Evolutionary conservation across 768 basidiomycete species (phyloP), one percentile per base, ranked within the genome.

Genomic region (Hypholoma fasciculare): DNA sequence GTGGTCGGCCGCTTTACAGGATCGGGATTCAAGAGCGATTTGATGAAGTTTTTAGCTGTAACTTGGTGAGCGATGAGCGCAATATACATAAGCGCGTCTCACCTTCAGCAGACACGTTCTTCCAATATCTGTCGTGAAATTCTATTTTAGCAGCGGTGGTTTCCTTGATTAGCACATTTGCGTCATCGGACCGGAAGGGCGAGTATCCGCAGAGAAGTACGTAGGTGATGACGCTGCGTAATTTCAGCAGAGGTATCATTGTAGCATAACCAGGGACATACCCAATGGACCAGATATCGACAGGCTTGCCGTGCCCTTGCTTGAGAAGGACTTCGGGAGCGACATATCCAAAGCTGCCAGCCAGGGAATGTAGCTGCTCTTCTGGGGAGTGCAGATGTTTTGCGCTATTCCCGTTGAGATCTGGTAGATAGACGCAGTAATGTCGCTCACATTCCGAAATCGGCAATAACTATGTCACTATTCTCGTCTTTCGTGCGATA

Each of bases 81-180:
- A n/a, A n/a, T n/a, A n/a, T n/a, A n/a, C n/a, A n/a, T n/a, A n/a
- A n/a, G n/a, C n/a, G n/a, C n/a, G n/a, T n/a, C 75, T 36, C 43
- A 90, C 93, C 93, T 74, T 88, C 82, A 2, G 76, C 67, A 2
- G 91, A 92, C 39, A 96, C 83, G 58, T 96, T 97, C 72, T 85
- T 84, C 97, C 97, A 99, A 61, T 95, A 99, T 36, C 87, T 81
- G 27, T 95, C 92, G 63, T 98, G 96, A 70, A 99, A 98, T 63
- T 90, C 89, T 48, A 98, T 81, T 64, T 86, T 87, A 0, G 89
- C 95, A 38, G 82, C 84, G 0, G 86, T 88, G n/a, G 93, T 96
- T 71, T 98, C 94, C 30, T 84, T 81, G 52, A 90, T 79, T 38
- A 98, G 81, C 49, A 86, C 83, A 57, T 83, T 82, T 51, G 84